Evolutionary conservation across 768 basidiomycete genomes (phyloP).

Genomic region (Porpolomopsis calyptriformis): DNA sequence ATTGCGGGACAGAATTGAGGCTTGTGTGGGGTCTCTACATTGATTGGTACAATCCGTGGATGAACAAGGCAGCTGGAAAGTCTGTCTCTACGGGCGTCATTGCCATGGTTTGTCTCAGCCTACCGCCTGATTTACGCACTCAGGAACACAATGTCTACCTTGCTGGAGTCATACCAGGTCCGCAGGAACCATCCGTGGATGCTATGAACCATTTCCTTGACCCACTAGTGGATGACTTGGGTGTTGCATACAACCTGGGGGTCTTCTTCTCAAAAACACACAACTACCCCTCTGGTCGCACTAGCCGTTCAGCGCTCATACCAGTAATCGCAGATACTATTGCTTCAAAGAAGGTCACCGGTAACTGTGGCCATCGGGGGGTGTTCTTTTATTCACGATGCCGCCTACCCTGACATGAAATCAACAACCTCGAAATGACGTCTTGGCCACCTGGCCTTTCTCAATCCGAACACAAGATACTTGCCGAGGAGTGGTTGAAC

Average conservation of each 20-base stretch:
- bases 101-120: conserved; percentile 1
- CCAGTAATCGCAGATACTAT: conserved; percentile 15
- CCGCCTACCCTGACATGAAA: conserved; percentile 9
- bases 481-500: conserved; percentile 8
- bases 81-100: background rate
- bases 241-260: conserved; percentile 15
- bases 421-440: conserved; percentile 14
- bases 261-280: conserved; percentile 14
- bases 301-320: conserved; percentile 13
- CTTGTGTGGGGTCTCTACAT: background rate
- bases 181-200: conserved; percentile 19
- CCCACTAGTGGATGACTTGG: conserved; percentile 25
- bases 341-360: conserved; percentile 4
- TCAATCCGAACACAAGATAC: conserved; percentile 8
- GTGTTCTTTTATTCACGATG: conserved; percentile 18
- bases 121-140: conserved; percentile 1
- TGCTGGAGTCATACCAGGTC: conserved; percentile 22
- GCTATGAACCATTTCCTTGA: conserved; percentile 25
- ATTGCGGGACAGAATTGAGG: background rate
- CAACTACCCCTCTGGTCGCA: conserved; percentile 10
- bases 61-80: conserved; percentile 2
- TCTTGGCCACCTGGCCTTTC: conserved; percentile 11
- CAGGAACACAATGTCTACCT: conserved; percentile 16
- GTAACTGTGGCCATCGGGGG: conserved; percentile 1
- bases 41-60: conserved; percentile 2